Evolutionary conservation across 768 basidiomycete species (phyloP).

Genomic region (Suillus subaureus): DNA sequence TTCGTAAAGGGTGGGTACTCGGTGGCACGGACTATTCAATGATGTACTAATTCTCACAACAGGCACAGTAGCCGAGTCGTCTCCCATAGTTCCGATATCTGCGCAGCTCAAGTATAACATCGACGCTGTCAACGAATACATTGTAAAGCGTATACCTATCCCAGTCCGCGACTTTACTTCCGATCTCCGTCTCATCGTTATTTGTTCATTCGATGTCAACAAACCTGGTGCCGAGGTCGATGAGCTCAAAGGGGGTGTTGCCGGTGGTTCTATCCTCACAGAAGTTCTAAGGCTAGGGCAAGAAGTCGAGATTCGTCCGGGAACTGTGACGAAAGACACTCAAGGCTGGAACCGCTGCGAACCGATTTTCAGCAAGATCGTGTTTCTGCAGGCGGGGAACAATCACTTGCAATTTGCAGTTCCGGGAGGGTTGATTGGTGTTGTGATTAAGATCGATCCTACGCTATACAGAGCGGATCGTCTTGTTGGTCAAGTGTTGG

Average conservation of each 20-base stretch:
- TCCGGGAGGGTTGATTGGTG: conserved; percentile 97
- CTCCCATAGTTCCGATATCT: conserved; percentile 98
- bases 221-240: too few relatives aligned
- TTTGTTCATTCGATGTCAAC: conserved; percentile 99
- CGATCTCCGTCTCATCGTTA: conserved; percentile 93
- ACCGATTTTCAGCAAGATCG: conserved; percentile 90
- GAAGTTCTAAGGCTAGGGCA: conserved; percentile 89
- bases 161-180: conserved; percentile 92
- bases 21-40: not conserved
- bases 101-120: conserved; percentile 99
- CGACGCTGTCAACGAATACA: conserved; percentile 98
- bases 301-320: conserved; percentile 96
- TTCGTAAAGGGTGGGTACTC: conserved; percentile 84
- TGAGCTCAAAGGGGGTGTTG: too few relatives aligned
- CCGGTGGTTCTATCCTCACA: conserved; percentile 85
- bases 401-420: conserved; percentile 95
- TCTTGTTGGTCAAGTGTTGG: conserved; percentile 94
- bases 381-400: conserved; percentile 92
- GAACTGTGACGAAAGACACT: conserved; percentile 94
- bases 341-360: conserved; percentile 89
- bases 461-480: conserved; percentile 97
- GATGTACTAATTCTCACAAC: not conserved
- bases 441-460: conserved; percentile 95
- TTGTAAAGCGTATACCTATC: conserved; percentile 94
- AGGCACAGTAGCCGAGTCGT: conserved; percentile 97